Percentiles rank a stretch among this genome's conserved stretches.
Conservation (phyloP, 1,284 basidiomycete genomes). For the Trametes pubescens region DNA sequence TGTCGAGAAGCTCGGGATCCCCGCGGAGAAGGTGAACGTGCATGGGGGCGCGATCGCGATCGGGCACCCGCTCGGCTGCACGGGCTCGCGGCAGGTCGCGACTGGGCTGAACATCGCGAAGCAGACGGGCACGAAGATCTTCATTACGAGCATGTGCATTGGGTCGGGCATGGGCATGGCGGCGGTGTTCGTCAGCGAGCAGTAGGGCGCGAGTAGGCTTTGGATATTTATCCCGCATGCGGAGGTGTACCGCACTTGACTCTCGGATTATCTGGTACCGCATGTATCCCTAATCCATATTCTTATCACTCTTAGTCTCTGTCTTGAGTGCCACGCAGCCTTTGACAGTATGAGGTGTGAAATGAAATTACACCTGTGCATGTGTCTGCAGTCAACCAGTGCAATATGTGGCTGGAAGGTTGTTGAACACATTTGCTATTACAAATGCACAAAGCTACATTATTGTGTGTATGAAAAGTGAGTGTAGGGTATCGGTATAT, state of each 20-base stretch:
- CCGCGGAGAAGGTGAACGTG: slow-evolving; percentile 84
- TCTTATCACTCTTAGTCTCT: not conserved
- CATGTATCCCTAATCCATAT: slow-evolving; percentile 6
- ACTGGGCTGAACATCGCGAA: slow-evolving; percentile 87
- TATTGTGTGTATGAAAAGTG: too few species aligned
- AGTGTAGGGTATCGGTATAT: too few species aligned
- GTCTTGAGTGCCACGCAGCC: not conserved
- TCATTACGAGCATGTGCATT: slow-evolving; percentile 96
- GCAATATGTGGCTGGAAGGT: too few species aligned
- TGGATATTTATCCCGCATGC: slow-evolving; percentile 34
- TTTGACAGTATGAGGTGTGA: not conserved
- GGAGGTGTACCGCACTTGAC: slow-evolving; percentile 21
- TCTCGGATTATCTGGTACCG: slow-evolving; percentile 28
- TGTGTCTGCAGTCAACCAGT: too few species aligned
- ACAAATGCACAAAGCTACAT: too few species aligned
- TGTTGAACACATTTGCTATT: too few species aligned
- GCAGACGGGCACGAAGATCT: slow-evolving; percentile 77
- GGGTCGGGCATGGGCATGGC: slow-evolving; percentile 93
- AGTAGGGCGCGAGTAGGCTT: slow-evolving; percentile 45
- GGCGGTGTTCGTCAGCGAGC: slow-evolving; percentile 86
- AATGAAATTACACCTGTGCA: too few species aligned
- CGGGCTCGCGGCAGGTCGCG: slow-evolving; percentile 89
- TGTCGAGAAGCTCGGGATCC: slow-evolving; percentile 79
- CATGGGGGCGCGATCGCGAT: slow-evolving; percentile 92
- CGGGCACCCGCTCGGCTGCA: slow-evolving; percentile 85